Base-by-base conservation (phyloP, 1,139 yeast species). In the Groenewaldozyma auringiensis region DNA sequence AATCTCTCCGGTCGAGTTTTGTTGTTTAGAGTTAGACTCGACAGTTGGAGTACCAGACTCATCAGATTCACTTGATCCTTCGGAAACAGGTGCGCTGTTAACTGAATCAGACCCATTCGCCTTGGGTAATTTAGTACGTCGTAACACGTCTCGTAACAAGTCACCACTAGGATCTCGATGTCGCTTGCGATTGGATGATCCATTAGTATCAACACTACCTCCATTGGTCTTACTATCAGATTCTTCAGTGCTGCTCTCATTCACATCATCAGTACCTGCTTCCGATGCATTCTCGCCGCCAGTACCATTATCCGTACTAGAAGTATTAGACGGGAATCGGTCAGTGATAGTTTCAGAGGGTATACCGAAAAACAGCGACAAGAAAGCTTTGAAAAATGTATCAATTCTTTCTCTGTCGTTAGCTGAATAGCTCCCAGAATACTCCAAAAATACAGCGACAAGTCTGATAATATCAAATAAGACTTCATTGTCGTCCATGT, bases 381-480 rank as follows among this genome's bases (percentile, higher is more conserved):
- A 59, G 55, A 92, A 89, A 8, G 80, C 76, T 57, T 77, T 78
- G 66, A 88, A 72, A 58, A 89, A 83, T 40, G 78, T 81, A 45
- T 74, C 78, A 62, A 92, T 72, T 57, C 83, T 79, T 50, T 83
- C 94, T 52, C 89, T 79, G 63, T 92, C 99, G 53, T 78, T 76
- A 31, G 77, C 76, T 0, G 96, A 87, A 62, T 86, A 89, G 21
- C 83, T 76, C 13, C 68, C 68, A 11, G 87, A 78, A 53, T 79
- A 78, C 55, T 75, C 76, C 53, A 92, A 72, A 61, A 80, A 88
- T n/a, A 78, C 78, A 50, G 78, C 76, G 8, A 85, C 76, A 53
- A 92, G 72, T 50, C 76, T 75, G 47, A 84, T 64, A 43, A 89
- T 77, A 65, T 94, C 98, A 62, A 73, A 74, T 42, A 94, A 68